Evolutionary conservation across 2,329 filamentous ascomycete species (phyloP), one percentile per base, ranked within the genome.

Genomic region (Neonectria sp.): DNA sequence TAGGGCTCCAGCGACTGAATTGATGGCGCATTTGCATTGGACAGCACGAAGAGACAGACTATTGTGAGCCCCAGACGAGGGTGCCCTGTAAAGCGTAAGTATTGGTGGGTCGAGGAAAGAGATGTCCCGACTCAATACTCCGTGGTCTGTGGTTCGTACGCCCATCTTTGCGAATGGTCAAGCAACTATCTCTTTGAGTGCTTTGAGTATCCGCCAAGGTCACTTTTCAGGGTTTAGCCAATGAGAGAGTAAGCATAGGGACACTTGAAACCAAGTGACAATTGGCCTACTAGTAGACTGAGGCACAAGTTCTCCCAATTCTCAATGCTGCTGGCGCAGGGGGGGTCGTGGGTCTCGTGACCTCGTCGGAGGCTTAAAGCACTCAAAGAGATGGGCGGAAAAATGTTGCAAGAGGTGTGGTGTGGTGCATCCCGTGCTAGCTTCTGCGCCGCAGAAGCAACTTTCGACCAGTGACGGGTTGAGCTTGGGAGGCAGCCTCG

Each of bases 41-140:
- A 53, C 12, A 24, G 15, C 4, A 12, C 6, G 29, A 11, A 6
- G 27, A n/a, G 40, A 24, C n/a, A 12, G 3, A 24, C 17, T 12
- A 24, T 12, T 21, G 40, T 45, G 8, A 17, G 27, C 25, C 40
- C 29, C 29, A 8, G 27, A 48, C 13, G 33, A 45, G 63, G 56
- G 35, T 37, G 43, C 25, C n/a, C 45, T 56, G 25, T 58, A 48
- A 21, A 48, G 4, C 11, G 51, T 56, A 24, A 45, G 4, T 3
- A 17, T 45, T 45, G 40, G 57, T 48, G 56, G 31, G 49, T 33
- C 51, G 15, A 12, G 35, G 29, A 46, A 55, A 33, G 27, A 56
- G 45, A n/a, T 43, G 15, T 21, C 21, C 17, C 56, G 27, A 5
- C 17, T 45, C n/a, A 9, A n/a, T 12, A 17, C 33, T 40, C 37